Percentiles rank a stretch among this genome's conserved stretches.
These are phyloP conservation scores for Ambrosiella cleistominuta DNA, from an alignment of 2,329 filamentous ascomycete genomes.

Conservation along the genomic window DNA sequence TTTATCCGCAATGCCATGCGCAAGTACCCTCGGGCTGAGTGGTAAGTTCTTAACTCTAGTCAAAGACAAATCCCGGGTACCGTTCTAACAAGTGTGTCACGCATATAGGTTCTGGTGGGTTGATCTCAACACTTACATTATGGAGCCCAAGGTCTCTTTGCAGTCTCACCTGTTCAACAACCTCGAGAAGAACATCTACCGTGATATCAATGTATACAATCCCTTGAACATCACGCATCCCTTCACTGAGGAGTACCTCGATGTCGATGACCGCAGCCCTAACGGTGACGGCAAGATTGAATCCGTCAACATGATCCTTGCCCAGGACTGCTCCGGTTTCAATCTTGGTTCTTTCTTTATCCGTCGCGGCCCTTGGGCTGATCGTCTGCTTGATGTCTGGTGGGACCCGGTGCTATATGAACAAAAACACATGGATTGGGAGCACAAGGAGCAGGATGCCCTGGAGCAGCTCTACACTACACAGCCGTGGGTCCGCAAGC, in stretches of 20 bases:
- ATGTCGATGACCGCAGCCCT: constrained; percentile 51
- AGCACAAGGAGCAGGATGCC: constrained; percentile 95
- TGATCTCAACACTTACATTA: constrained; percentile 92
- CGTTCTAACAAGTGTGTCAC: neutral
- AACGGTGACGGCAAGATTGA: constrained; percentile 59
- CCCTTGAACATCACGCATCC: constrained; percentile 87
- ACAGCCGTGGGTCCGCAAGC: constrained; percentile 82
- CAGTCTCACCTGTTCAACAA: constrained; percentile 80
- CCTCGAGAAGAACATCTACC: constrained; percentile 58
- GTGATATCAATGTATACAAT: constrained; percentile 93
- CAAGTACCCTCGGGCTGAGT: constrained; percentile 92
- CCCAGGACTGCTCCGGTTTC: constrained; percentile 91
- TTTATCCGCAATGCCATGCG: constrained; percentile 72
- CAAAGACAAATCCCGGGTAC: neutral
- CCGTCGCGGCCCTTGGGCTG: constrained; percentile 70
- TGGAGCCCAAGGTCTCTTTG: constrained; percentile 84
- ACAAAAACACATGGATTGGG: constrained; percentile 98
- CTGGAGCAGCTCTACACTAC: constrained; percentile 79
- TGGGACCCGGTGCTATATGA: constrained; percentile 97
- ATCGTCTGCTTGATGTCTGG: constrained; percentile 85
- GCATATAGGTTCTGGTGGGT: constrained; percentile 91
- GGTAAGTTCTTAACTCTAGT: constrained; percentile 40
- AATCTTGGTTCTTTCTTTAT: constrained; percentile 94
- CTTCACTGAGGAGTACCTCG: constrained; percentile 54
- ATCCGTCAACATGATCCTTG: constrained; percentile 74